Evolutionary conservation across 768 basidiomycete genomes (phyloP), one percentile per base, ranked within the genome.

Genomic region (Tulasnella sp.): DNA sequence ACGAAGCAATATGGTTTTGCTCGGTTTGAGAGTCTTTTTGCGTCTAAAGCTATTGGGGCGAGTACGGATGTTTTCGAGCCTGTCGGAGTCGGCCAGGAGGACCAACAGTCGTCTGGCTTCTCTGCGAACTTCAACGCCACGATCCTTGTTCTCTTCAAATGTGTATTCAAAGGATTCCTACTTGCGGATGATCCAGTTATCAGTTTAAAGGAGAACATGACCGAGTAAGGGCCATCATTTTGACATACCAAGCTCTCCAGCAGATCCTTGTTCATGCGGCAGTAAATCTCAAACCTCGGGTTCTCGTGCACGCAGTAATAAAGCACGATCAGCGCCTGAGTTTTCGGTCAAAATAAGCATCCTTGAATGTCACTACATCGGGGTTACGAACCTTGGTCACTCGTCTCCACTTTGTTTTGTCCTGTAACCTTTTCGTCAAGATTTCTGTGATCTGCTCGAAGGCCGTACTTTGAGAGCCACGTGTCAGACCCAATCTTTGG

Each of bases 221-320:
- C 3, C n/a, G 21, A 29, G 24, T 7, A 4, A 30, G 4, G 15
- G 29, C 25, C 7, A 22, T 17, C 5, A 10, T 2, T 24, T 42
- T 44, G 19, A 3, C 22, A 17, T 44, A 59, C 57, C 45, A 59
- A 34, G 19, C 27, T 49, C 10, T 49, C 46, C n/a, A 59, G 31
- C 24, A 59, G 49, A 12, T 49, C 57, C 17, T 49, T n/a, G 15
- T 59, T 19, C 48, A 50, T 21, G 31, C 43, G 24, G 57, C 57
- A 59, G 29, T 48, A 59, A 34, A 51, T 34, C 30, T 22, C 43
- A 46, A 59, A 59, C 34, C 42, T 31, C 11, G 57, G 49, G 2
- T 46, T 46, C 43, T 59, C 57, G 25, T 59, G 57, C 30, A 59
- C 22, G 57, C 57, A 59, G 31, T 59, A 59, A 27, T 59, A 19